Base-by-base conservation (phyloP, 768 basidiomycete species). In the Tylopilus rubrobrunneus region DNA sequence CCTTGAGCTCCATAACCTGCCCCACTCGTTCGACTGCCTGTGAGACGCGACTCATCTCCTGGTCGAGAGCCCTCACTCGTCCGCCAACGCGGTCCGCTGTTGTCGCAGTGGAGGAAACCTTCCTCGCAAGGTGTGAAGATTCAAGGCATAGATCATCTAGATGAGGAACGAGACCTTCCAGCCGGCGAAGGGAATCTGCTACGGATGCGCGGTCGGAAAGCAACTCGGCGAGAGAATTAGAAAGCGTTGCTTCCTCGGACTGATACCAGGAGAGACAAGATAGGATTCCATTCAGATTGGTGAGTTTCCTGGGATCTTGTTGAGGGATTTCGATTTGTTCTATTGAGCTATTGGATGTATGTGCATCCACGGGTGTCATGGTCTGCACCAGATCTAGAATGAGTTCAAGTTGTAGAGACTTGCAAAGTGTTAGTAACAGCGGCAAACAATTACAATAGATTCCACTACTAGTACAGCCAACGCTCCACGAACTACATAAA, bases 1-100 rank as follows among this genome's bases (percentile, higher is more conserved):
- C 94, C 81, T 97, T 98, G 60, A 99, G 82, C 56, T 98, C 97
- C 76, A 97, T 88, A 39, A 98, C 92, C 66, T 93, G 91, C 5
- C 84, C 86, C 10, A 98, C 91, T 48, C 91, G 82, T 54, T 98
- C 97, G n/a, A 82, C 84, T 14, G 94, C 91, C 67, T 92, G 89
- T 19, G 86, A 80, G 17, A 99, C 89, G 51, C 92, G 78, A 17
- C 84, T 78, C 85, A 98, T 95, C 74, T 98, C 93, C 66, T 92
- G 87, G 67, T 99, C 97, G 42, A 99, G 78, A 6, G 82, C 78
- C 28, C 88, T 78, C 23, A 99, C 97, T 46, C 87, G 86, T 31
- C 92, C 89, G n/a, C 95, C 92, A 8, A 99, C 89, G 45, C 95
- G 78, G 62, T 94, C 85, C 11, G 88, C 90, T 11, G 87, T 95